phyloP scores from a whole-genome alignment of 1,139 yeast species.

The Lodderomyces theae region DNA sequence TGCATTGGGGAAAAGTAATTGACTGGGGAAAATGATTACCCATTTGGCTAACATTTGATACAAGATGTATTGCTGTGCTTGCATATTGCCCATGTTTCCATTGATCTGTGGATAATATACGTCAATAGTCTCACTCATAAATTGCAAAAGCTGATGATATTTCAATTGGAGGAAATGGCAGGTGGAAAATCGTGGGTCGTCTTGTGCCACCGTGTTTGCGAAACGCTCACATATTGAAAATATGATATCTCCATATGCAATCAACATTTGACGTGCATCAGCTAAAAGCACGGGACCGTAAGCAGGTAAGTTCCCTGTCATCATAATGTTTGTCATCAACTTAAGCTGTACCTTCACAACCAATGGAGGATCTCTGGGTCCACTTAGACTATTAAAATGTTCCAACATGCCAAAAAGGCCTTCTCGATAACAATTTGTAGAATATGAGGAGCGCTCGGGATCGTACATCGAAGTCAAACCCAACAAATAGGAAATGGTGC shows the following conservation, averaged over 20 bases:
- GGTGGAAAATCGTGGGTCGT: conserved; percentile 5
- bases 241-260: conserved; percentile 18
- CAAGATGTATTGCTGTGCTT: conserved; percentile 33
- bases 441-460: conserved; percentile 43
- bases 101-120: conserved; percentile 29
- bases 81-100: conserved; percentile 24
- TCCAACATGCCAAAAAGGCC: conserved; percentile 41
- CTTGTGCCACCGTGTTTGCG: conserved; percentile 4
- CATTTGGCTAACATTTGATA: conserved; percentile 39
- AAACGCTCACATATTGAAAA: conserved; percentile 7
- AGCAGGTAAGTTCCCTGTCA: conserved; percentile 39
- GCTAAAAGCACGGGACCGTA: conserved; percentile 32
- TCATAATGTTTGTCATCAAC: conserved; percentile 37
- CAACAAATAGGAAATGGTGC: conserved; percentile 39
- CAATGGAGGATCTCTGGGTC: conserved; percentile 19
- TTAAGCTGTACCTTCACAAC: conserved; percentile 34
- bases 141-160: conserved; percentile 25
- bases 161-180: conserved; percentile 20
- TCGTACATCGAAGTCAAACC: conserved; percentile 45
- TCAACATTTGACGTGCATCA: conserved; percentile 27
- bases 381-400: conserved; percentile 26
- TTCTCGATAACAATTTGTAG: conserved; percentile 41
- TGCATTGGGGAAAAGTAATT: conserved; percentile 19
- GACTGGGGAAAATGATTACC: conserved; percentile 38
- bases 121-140: conserved; percentile 24